Percentiles rank a stretch among this genome's conserved stretches.
Evolutionary conservation across 305 asterid species (phyloP).

Genomic region (Solanum chacoense): DNA sequence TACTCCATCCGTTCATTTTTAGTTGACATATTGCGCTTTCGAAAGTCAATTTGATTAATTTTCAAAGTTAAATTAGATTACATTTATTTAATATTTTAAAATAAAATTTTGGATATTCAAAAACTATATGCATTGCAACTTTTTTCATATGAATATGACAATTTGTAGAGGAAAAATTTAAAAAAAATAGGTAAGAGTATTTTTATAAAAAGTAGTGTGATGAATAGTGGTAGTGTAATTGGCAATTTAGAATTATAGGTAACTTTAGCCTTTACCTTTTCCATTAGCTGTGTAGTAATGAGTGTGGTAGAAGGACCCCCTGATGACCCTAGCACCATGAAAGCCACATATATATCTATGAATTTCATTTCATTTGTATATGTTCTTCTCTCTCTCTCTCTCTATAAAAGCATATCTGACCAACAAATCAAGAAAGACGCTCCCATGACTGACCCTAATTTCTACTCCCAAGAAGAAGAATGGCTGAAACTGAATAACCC

Average conservation of each 20-base stretch:
- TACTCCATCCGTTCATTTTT: neutral
- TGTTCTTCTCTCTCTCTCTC: slow-evolving; percentile 13
- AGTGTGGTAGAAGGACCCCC: neutral
- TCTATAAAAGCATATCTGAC: slow-evolving; percentile 1
- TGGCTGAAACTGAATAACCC: slow-evolving; percentile 48
- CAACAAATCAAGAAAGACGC: slow-evolving; percentile 15
- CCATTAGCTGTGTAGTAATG: neutral
- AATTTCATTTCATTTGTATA: neutral
- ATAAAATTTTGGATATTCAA: too few relatives aligned
- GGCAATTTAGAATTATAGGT: neutral
- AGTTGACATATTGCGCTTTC: neutral
- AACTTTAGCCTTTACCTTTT: neutral
- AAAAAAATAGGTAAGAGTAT: too few relatives aligned
- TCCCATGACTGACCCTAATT: slow-evolving; percentile 64
- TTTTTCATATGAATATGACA: too few relatives aligned
- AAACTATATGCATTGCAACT: too few relatives aligned
- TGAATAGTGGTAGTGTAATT: neutral
- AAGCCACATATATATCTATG: slow-evolving; percentile 15
- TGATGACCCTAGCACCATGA: neutral
- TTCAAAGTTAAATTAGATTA: too few relatives aligned
- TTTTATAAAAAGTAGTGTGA: neutral
- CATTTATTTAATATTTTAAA: too few relatives aligned
- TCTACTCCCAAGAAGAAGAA: slow-evolving; percentile 35
- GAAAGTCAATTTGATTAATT: too few relatives aligned
- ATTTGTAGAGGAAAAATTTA: too few relatives aligned